Conservation (phyloP, 176 grass and related monocot genomes). For the Phyllostachys edulis region DNA sequence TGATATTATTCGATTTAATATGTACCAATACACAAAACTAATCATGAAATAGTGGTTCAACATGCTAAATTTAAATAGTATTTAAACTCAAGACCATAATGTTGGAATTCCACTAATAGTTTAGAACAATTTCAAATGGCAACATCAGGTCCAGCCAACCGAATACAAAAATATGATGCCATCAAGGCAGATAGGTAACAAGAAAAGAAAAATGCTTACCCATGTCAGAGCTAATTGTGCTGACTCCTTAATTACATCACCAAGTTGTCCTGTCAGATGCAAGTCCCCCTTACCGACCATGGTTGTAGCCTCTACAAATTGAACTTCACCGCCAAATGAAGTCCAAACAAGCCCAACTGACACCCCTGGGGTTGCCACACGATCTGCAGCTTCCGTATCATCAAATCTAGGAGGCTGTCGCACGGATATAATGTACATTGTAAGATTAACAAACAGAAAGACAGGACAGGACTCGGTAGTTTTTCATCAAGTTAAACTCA, state of each 20-base stretch:
- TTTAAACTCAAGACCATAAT: not conserved
- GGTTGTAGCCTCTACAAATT: conserved; percentile 85
- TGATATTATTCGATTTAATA: not conserved
- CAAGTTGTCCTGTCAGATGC: conserved; percentile 96
- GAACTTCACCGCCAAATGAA: conserved; percentile 87
- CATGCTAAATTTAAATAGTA: not conserved
- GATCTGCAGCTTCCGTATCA: conserved; percentile 80
- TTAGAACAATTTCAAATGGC: conserved; percentile 10
- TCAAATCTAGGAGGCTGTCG: conserved; percentile 92
- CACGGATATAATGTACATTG: conserved; percentile 15
- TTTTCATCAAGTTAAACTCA: conserved; percentile 4
- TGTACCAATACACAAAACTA: not conserved
- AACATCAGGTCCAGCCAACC: not conserved
- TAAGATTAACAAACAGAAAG: conserved; percentile 6
- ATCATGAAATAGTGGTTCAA: not conserved
- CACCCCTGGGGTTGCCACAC: conserved; percentile 84
- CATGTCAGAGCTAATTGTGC: conserved; percentile 97
- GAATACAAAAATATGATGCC: not conserved
- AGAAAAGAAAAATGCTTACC: conserved; percentile 49
- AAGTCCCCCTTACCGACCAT: conserved; percentile 99
- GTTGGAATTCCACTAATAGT: not conserved
- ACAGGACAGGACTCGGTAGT: not conserved
- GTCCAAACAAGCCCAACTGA: conserved; percentile 97
- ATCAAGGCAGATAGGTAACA: conserved; percentile 19
- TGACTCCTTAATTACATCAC: conserved; percentile 99